Evolutionary conservation across 2,329 filamentous ascomycete genomes (phyloP).

Genomic region (Xylariaceae sp.): DNA sequence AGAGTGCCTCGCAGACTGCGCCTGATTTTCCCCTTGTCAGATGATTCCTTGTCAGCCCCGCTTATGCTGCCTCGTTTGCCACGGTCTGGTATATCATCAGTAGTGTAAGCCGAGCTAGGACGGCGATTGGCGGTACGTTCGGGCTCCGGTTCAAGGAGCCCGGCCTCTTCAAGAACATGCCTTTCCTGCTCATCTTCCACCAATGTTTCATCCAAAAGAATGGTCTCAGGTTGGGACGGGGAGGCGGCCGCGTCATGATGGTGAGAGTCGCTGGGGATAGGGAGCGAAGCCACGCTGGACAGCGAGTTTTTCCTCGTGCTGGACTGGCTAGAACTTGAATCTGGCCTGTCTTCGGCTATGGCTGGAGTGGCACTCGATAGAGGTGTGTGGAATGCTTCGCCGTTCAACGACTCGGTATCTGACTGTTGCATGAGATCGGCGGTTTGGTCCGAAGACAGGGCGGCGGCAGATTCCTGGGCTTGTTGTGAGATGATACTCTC

Average conservation of each 20-base stretch:
- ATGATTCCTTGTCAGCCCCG: slow-evolving; percentile 39
- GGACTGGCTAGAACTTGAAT: slow-evolving; percentile 33
- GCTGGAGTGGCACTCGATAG: slow-evolving; percentile 38
- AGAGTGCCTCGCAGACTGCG: slow-evolving; percentile 86
- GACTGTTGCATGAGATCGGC: slow-evolving; percentile 30
- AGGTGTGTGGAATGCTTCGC: slow-evolving; percentile 47
- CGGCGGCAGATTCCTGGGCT: slow-evolving; percentile 35
- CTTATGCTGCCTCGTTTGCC: slow-evolving; percentile 34
- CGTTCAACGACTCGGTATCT: slow-evolving; percentile 36
- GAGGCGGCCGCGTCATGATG: slow-evolving; percentile 31
- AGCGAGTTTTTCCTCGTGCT: slow-evolving; percentile 39
- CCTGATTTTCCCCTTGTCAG: slow-evolving; percentile 64
- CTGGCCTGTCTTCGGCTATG: slow-evolving; percentile 40
- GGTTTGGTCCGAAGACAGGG: slow-evolving; percentile 31
- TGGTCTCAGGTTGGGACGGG: slow-evolving; percentile 29
- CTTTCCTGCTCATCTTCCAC: slow-evolving; percentile 63
- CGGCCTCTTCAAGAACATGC: slow-evolving; percentile 61
- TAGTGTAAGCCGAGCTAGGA: slow-evolving; percentile 37
- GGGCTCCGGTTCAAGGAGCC: slow-evolving; percentile 49
- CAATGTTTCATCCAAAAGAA: slow-evolving; percentile 34
- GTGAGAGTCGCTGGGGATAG: slow-evolving; percentile 32
- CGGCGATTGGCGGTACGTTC: slow-evolving; percentile 41
- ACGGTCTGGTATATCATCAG: slow-evolving; percentile 39
- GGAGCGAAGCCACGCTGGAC: slow-evolving; percentile 40
- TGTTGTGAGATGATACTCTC: slow-evolving; percentile 32